phyloP scores from a whole-genome alignment of 352 stramenopile species.

The Globisporangium radiosum region DNA sequence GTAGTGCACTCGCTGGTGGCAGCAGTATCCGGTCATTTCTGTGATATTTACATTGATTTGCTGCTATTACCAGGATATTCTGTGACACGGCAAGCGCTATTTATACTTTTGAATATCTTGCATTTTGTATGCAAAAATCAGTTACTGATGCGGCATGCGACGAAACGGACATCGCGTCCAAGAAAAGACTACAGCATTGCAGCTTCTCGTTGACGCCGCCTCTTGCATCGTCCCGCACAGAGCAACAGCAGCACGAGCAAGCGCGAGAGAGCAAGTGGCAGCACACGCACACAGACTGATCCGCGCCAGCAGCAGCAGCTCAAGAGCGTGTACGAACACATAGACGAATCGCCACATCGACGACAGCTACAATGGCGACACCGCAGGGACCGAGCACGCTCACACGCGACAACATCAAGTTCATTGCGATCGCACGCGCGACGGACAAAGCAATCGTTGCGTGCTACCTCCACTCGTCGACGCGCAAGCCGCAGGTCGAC shows the following conservation, averaged over 20 bases:
- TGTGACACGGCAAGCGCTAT: not conserved
- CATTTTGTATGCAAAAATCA: not conserved
- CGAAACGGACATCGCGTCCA: not conserved
- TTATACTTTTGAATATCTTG: not conserved
- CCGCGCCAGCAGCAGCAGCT: not conserved
- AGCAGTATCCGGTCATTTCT: not conserved
- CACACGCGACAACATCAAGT: constrained; percentile 81
- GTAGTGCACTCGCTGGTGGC: too few species aligned
- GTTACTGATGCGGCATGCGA: not conserved
- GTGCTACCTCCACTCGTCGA: constrained; percentile 64
- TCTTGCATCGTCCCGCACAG: not conserved
- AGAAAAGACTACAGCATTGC: constrained; percentile 1
- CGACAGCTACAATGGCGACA: constrained; percentile 9
- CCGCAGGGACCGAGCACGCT: constrained; percentile 29
- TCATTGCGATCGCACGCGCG: constrained; percentile 69
- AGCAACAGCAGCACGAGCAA: not conserved
- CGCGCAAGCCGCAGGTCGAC: constrained; percentile 38
- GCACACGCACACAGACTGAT: not conserved
- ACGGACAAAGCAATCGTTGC: constrained; percentile 77
- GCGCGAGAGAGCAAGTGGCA: not conserved
- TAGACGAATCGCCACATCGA: not conserved
- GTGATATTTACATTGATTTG: not conserved
- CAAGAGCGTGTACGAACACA: not conserved
- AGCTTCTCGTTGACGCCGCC: not conserved
- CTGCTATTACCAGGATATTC: not conserved